Conservation (phyloP, 2,329 filamentous ascomycete genomes). For the Basipetospora chlamydospora region DNA sequence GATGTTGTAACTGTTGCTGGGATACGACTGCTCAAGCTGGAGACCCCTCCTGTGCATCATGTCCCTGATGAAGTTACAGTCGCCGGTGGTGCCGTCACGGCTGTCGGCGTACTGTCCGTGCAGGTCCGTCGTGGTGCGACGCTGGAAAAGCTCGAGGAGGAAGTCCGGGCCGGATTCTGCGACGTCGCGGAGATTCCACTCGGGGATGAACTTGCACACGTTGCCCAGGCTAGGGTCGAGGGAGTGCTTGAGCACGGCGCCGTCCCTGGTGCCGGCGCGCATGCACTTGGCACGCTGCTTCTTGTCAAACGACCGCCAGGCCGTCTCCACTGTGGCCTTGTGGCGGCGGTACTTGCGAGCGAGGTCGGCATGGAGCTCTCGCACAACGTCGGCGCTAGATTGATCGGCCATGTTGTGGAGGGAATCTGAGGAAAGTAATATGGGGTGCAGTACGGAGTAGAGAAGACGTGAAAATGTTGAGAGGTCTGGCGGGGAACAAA, state of each 20-base stretch:
- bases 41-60: conserved; percentile 21
- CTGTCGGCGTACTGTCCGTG: conserved; percentile 19
- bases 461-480: no score
- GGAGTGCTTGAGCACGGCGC: conserved; percentile 19
- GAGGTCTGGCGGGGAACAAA: no score
- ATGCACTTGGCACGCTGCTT: conserved; percentile 19
- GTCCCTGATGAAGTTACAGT: conserved; percentile 18
- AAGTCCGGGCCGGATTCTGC: conserved; percentile 18
- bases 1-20: conserved; percentile 18
- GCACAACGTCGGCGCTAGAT: conserved; percentile 8
- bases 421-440: no score
- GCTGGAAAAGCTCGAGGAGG: conserved; percentile 22
- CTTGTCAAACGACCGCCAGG: conserved; percentile 24
- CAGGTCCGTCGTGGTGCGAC: conserved; percentile 20
- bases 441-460: no score
- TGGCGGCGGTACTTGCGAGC: conserved; percentile 22
- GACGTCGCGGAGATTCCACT: conserved; percentile 28
- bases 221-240: conserved; percentile 20
- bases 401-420: conserved; percentile 12
- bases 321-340: conserved; percentile 16
- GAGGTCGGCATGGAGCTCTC: conserved; percentile 23
- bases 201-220: conserved; percentile 24
- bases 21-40: conserved; percentile 11
- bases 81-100: conserved; percentile 17
- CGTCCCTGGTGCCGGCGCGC: conserved; percentile 17